Evolutionary conservation across 176 grass and related monocot species (phyloP).

Genomic region (Phoenix dactylifera): DNA sequence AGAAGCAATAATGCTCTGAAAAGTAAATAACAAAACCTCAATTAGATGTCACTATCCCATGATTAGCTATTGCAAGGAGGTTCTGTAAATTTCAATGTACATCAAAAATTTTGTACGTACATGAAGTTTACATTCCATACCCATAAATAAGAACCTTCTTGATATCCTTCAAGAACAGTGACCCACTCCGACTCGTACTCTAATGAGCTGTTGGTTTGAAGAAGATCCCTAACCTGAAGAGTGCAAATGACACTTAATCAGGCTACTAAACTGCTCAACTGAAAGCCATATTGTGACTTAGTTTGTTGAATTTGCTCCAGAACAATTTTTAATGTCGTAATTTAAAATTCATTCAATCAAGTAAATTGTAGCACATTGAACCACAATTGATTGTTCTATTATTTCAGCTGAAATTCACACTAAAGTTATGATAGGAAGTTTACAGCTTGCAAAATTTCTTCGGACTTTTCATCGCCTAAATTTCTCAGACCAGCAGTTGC

Average conservation of each 20-base stretch:
- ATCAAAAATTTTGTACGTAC: no score
- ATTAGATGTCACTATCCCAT: no score
- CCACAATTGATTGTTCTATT: background rate
- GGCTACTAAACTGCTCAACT: no score
- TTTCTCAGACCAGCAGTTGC: constrained; percentile 35
- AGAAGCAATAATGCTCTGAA: no score
- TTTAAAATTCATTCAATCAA: no score
- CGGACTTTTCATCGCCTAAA: constrained; percentile 26
- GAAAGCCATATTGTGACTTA: no score
- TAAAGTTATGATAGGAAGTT: background rate
- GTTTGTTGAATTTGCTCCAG: no score
- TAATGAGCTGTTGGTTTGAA: constrained; percentile 34
- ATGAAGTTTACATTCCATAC: constrained; percentile 5
- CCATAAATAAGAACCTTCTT: constrained; percentile 57
- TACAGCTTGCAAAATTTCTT: constrained; percentile 41
- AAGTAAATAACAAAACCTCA: no score
- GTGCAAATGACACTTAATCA: background rate
- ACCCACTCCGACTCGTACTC: constrained; percentile 31
- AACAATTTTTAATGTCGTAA: no score
- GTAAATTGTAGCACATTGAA: background rate
- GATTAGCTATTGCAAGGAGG: no score
- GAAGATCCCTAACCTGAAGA: constrained; percentile 25
- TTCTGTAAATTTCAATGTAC: no score
- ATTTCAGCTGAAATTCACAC: background rate
- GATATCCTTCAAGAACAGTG: constrained; percentile 30